phyloP scores from a whole-genome alignment of 106 monocot genomes.

The Xerophyta viscosa region DNA sequence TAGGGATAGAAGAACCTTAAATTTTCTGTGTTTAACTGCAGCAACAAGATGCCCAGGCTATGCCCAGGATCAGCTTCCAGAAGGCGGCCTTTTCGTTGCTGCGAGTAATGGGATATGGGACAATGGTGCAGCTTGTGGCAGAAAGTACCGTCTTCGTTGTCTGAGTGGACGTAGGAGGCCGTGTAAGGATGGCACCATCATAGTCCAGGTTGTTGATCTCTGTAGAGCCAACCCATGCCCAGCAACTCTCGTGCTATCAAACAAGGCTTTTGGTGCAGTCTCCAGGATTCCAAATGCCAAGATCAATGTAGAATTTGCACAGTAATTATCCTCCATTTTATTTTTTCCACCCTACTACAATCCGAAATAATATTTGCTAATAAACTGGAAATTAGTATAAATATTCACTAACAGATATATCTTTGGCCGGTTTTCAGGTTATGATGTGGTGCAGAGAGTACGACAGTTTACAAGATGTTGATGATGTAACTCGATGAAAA shows the following conservation, averaged over 20 bases:
- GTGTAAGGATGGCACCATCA: slow-evolving; percentile 9
- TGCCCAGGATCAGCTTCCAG: not conserved
- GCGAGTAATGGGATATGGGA: slow-evolving; percentile 5
- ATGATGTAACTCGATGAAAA: too few relatives aligned
- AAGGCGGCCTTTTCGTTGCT: slow-evolving; percentile 2
- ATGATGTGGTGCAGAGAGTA: too few relatives aligned
- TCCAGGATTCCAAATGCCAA: slow-evolving; percentile 18
- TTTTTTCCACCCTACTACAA: too few relatives aligned
- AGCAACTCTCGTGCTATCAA: slow-evolving; percentile 15
- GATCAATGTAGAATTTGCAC: slow-evolving; percentile 28
- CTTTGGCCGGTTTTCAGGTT: too few relatives aligned
- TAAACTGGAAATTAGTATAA: too few relatives aligned
- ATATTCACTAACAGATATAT: too few relatives aligned
- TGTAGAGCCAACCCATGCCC: slow-evolving; percentile 16
- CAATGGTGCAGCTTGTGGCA: slow-evolving; percentile 14
- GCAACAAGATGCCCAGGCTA: slow-evolving; percentile 6
- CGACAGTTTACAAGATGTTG: too few relatives aligned
- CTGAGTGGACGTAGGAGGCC: slow-evolving; percentile 21
- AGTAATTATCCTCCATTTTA: slow-evolving; percentile 2
- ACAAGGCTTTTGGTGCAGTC: slow-evolving; percentile 18
- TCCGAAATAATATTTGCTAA: too few relatives aligned
- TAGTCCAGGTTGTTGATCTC: slow-evolving; percentile 26
- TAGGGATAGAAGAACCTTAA: too few relatives aligned
- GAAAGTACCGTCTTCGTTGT: slow-evolving; percentile 19
- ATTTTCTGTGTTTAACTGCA: not conserved